phyloP scores from a whole-genome alignment of 345 rosid genomes.

The Linum tenue region DNA sequence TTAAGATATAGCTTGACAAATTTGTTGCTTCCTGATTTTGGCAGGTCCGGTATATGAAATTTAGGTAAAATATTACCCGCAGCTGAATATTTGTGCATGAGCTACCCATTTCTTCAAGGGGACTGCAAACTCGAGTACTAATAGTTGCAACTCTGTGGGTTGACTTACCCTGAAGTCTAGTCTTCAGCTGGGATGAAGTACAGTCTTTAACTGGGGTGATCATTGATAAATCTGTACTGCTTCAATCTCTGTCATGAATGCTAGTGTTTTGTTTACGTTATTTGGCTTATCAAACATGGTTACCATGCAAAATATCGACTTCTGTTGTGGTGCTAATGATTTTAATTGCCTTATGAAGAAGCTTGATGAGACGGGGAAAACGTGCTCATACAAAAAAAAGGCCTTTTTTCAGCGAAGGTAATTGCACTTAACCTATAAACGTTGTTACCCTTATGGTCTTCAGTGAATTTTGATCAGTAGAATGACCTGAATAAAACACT shows the following conservation, averaged over 20 bases:
- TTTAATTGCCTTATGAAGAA: constrained; percentile 62
- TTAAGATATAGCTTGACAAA: too few species aligned
- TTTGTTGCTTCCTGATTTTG: too few species aligned
- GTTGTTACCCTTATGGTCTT: too few species aligned
- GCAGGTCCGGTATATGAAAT: too few species aligned
- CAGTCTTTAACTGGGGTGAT: constrained; percentile 2
- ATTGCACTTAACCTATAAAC: background rate
- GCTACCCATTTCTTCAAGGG: too few species aligned
- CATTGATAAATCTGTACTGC: background rate
- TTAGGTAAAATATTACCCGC: too few species aligned
- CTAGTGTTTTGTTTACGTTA: background rate
- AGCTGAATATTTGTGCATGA: too few species aligned
- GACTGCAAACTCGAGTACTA: too few species aligned
- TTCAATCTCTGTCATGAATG: too few species aligned
- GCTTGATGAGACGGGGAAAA: constrained; percentile 80
- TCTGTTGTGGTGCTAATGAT: constrained; percentile 95
- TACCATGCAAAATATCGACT: constrained; percentile 68
- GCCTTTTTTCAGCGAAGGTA: constrained; percentile 70
- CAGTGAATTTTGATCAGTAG: too few species aligned
- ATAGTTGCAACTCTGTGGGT: too few species aligned
- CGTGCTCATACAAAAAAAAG: constrained; percentile 75
- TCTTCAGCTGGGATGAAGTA: background rate
- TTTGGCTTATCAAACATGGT: constrained; percentile 11
- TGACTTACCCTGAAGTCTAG: too few species aligned
- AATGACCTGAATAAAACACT: background rate